A percentile compares a stretch with the other conserved stretches of the same genome.
phyloP scores from a whole-genome alignment of 768 basidiomycete genomes.

The Strobilomyces dryophilus region DNA sequence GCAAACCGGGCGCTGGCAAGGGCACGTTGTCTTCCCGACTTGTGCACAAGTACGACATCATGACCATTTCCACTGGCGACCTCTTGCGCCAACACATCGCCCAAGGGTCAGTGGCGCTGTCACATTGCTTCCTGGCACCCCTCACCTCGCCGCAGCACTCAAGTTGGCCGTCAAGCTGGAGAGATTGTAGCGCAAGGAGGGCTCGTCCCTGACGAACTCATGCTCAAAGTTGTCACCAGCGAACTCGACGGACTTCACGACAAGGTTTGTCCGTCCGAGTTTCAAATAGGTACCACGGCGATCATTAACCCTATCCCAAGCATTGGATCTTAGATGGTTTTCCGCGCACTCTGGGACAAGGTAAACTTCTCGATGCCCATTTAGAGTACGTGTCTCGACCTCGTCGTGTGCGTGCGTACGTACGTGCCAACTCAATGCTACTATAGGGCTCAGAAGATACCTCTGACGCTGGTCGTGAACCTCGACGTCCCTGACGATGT shows the following conservation, averaged over 20 bases:
- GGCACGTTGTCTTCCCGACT: conserved; percentile 77
- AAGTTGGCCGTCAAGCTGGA: conserved; percentile 71
- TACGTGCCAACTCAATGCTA: not conserved
- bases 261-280: conserved; percentile 42
- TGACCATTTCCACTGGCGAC: conserved; percentile 80
- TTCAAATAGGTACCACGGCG: not conserved
- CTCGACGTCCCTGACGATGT: conserved; percentile 85
- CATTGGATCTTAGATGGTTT: conserved; percentile 94
- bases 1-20: conserved; percentile 72
- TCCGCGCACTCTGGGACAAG: conserved; percentile 85
- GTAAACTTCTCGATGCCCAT: conserved; percentile 70
- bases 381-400: conserved; percentile 47
- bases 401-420: not conserved
- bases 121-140: not conserved
- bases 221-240: conserved; percentile 71
- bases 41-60: conserved; percentile 75
- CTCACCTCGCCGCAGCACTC: conserved; percentile 43
- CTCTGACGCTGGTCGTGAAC: conserved; percentile 79
- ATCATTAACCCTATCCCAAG: conserved; percentile 33
- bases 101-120: conserved; percentile 34
- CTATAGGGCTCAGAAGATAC: conserved; percentile 53
- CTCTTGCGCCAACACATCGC: conserved; percentile 80
- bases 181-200: conserved; percentile 75
- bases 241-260: conserved; percentile 64
- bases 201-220: conserved; percentile 73